Evolutionary conservation across 139 green algal genomes (phyloP).

Genomic region (Nannochloris sp.): DNA sequence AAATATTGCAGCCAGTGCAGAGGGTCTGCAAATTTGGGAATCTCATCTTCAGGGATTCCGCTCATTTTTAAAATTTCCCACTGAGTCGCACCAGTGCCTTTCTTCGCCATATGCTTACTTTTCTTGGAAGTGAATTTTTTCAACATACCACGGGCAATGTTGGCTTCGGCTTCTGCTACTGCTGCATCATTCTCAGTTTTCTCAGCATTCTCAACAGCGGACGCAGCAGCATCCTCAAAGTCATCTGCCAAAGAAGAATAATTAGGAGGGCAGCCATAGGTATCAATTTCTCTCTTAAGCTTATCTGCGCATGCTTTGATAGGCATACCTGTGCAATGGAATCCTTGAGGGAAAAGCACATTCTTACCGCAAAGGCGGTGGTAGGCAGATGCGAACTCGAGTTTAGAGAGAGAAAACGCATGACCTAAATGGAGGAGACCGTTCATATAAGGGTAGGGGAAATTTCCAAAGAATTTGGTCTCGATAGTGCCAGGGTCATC

Average conservation of each 20-base stretch:
- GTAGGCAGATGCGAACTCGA: constrained; percentile 95
- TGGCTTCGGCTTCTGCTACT: constrained; percentile 1
- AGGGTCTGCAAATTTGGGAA: constrained; percentile 46
- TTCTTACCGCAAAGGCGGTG: constrained; percentile 82
- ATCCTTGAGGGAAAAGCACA: constrained; percentile 94
- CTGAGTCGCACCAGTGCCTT: constrained; percentile 66
- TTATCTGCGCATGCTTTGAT: constrained; percentile 97
- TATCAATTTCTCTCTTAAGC: constrained; percentile 76
- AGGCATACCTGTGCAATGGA: constrained; percentile 99
- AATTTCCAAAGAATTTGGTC: constrained; percentile 97
- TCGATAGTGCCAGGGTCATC: constrained; percentile 17
- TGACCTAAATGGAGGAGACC: constrained; percentile 96
- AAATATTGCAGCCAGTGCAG: constrained; percentile 95
- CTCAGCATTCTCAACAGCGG: background rate
- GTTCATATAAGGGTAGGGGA: constrained; percentile 99
- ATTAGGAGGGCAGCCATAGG: constrained; percentile 79
- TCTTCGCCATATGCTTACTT: constrained; percentile 81
- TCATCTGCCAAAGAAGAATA: constrained; percentile 64
- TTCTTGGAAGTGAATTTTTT: constrained; percentile 95
- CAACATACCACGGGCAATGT: constrained; percentile 41
- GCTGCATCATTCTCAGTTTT: constrained; percentile 6
- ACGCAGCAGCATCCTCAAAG: constrained; percentile 14
- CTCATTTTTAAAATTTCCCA: constrained; percentile 88
- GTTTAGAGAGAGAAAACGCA: constrained; percentile 96
- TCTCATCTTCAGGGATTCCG: constrained; percentile 82